Percentiles rank a stretch among this genome's conserved stretches.
Conservation (phyloP, 2,329 filamentous ascomycete species). For the Chrysosporium queenslandicum region DNA sequence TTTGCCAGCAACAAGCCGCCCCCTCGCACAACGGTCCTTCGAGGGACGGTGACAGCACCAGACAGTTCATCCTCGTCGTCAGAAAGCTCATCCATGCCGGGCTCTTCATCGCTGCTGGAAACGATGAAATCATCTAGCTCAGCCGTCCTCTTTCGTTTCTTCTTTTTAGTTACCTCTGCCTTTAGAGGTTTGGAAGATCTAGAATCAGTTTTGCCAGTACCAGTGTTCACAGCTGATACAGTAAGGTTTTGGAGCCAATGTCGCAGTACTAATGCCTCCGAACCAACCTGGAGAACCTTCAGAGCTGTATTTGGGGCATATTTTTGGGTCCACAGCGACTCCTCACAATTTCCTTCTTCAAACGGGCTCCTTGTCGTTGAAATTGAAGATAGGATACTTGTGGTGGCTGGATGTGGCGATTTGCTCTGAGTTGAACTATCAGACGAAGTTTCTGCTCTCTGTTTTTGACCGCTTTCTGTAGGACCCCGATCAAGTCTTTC, state of each 20-base stretch:
- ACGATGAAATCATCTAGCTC: conserved; percentile 74
- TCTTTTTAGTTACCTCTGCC: conserved; percentile 35
- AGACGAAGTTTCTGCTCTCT: neutral
- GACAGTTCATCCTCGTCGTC: conserved; percentile 40
- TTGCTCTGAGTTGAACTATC: conserved; percentile 9
- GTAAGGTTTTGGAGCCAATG: conserved; percentile 72
- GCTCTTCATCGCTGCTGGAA: conserved; percentile 63
- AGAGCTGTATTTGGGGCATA: conserved; percentile 62
- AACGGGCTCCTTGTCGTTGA: conserved; percentile 61
- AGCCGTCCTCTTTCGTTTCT: conserved; percentile 57
- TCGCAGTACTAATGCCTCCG: conserved; percentile 59
- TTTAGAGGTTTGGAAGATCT: conserved; percentile 21
- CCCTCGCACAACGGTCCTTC: conserved; percentile 35
- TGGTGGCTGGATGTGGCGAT: conserved; percentile 49
- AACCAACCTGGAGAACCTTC: conserved; percentile 65
- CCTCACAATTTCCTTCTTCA: conserved; percentile 67
- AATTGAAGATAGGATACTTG: conserved; percentile 51
- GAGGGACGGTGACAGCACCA: conserved; percentile 30
- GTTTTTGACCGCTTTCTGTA: neutral
- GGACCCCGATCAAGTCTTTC: neutral
- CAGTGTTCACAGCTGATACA: conserved; percentile 64
- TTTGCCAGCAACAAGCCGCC: conserved; percentile 23
- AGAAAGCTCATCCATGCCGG: conserved; percentile 58
- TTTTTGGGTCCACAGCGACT: conserved; percentile 66
- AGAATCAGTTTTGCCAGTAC: conserved; percentile 29